Percentiles rank a stretch among this genome's conserved stretches.
phyloP scores from a whole-genome alignment of 768 basidiomycete genomes.

The Clitopilus passeckerianus region DNA sequence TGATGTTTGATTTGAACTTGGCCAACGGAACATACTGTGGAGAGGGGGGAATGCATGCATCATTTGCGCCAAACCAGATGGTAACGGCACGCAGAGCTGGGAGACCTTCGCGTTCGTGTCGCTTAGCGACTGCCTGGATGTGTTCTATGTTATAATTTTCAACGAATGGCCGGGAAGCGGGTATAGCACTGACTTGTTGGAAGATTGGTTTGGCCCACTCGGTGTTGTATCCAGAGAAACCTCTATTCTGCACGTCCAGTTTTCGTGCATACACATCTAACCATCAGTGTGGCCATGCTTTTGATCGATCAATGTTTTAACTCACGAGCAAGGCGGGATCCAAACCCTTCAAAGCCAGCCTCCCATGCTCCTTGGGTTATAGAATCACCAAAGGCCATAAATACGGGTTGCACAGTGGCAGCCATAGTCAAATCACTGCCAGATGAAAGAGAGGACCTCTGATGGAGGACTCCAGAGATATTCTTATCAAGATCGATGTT shows the following conservation, averaged over 20 bases:
- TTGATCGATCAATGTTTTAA: conserved; percentile 6
- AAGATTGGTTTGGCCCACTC: conserved; percentile 82
- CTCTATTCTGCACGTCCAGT: conserved; percentile 84
- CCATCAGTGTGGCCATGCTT: not conserved
- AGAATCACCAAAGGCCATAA: conserved; percentile 81
- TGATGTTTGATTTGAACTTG: conserved; percentile 61
- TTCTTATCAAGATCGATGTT: too few species aligned
- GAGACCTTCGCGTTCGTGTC: conserved; percentile 35
- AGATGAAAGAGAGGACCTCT: not conserved
- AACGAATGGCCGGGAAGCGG: too few species aligned
- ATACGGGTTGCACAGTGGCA: conserved; percentile 52
- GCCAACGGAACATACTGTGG: conserved; percentile 74
- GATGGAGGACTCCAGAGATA: too few species aligned
- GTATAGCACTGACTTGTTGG: conserved; percentile 49
- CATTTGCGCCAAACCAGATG: conserved; percentile 92
- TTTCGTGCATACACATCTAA: conserved; percentile 75
- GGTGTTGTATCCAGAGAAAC: conserved; percentile 81
- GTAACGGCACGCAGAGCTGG: conserved; percentile 70
- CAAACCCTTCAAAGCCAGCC: conserved; percentile 48
- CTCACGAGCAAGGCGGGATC: conserved; percentile 63
- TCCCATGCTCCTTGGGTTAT: conserved; percentile 71
- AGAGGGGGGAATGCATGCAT: conserved; percentile 61
- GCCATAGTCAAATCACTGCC: conserved; percentile 34
- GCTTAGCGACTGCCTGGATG: conserved; percentile 54
- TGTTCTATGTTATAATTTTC: not conserved